Conservation (phyloP, 164 flowering plant genomes). For the Stephania yunnanensis region DNA sequence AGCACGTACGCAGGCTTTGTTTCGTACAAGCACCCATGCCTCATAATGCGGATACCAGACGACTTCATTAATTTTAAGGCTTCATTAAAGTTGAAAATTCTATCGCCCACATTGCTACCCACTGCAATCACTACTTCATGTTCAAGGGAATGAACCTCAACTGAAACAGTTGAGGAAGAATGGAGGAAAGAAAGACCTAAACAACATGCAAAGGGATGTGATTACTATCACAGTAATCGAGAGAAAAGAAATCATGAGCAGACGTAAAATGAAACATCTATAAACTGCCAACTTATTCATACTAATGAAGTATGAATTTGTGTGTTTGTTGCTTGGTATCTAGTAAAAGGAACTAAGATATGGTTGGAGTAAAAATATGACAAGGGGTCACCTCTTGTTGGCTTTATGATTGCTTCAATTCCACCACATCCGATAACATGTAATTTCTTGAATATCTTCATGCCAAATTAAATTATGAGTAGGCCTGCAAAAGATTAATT, state of each 20-base stretch:
- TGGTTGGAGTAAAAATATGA: not conserved
- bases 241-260: not conserved
- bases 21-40: conserved; percentile 87
- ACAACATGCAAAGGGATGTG: conserved; percentile 22
- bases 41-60: conserved; percentile 54
- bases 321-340: not conserved
- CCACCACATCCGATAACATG: conserved; percentile 13
- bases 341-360: not conserved
- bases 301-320: not conserved
- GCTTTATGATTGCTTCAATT: conserved; percentile 9
- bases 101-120: conserved; percentile 92
- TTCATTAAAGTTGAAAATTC: conserved; percentile 60
- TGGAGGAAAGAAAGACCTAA: conserved; percentile 27
- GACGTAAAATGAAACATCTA: not conserved
- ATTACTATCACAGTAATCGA: not conserved
- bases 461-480: conserved; percentile 4
- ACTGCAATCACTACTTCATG: conserved; percentile 89
- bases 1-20: conserved; percentile 89
- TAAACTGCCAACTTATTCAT: not conserved
- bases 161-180: conserved; percentile 26
- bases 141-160: conserved; percentile 61
- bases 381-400: conserved; percentile 26
- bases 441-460: conserved; percentile 32
- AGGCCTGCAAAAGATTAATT: not conserved
- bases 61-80: conserved; percentile 65